phyloP scores from a whole-genome alignment of 2,329 filamentous ascomycete species.

The Arthrobotrys musiformis region DNA sequence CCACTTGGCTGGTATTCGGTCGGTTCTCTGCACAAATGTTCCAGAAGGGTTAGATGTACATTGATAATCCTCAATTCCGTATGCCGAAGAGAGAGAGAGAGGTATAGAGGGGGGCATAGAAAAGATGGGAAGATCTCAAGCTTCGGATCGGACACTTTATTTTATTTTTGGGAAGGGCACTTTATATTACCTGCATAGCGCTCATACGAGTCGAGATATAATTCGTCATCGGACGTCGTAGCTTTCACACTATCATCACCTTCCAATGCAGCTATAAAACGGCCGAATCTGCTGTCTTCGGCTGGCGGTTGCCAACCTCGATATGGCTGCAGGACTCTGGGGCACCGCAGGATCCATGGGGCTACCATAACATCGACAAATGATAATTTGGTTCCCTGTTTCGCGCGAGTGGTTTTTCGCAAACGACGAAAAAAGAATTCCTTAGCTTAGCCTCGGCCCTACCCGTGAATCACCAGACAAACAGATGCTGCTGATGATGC shows the following conservation, averaged over 20 bases:
- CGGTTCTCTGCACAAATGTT: conserved; percentile 71
- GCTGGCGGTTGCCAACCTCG: conserved; percentile 62
- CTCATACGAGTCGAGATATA: conserved; percentile 76
- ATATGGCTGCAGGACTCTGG: conserved; percentile 63
- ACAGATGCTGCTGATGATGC: conserved; percentile 6
- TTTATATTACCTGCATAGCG: conserved; percentile 70
- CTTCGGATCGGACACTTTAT: conserved; percentile 5
- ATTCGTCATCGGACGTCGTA: conserved; percentile 64
- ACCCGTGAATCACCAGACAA: conserved; percentile 2
- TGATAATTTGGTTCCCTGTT: conserved; percentile 60
- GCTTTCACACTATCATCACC: conserved; percentile 62
- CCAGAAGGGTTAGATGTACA: conserved; percentile 8
- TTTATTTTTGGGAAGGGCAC: conserved; percentile 58
- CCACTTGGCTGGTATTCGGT: conserved; percentile 70
- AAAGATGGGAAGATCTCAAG: not conserved
- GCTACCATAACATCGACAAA: conserved; percentile 64
- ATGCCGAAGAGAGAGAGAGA: not conserved
- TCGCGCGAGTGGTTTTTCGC: not conserved
- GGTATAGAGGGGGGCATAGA: too few species aligned
- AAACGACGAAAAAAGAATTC: not conserved
- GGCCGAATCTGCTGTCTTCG: conserved; percentile 61
- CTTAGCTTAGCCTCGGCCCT: conserved; percentile 7
- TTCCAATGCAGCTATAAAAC: conserved; percentile 63
- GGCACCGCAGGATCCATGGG: conserved; percentile 63
- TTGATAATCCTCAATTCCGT: not conserved